Base-by-base conservation (phyloP, 169 alveolate species). In the Eimeria sp. region DNA sequence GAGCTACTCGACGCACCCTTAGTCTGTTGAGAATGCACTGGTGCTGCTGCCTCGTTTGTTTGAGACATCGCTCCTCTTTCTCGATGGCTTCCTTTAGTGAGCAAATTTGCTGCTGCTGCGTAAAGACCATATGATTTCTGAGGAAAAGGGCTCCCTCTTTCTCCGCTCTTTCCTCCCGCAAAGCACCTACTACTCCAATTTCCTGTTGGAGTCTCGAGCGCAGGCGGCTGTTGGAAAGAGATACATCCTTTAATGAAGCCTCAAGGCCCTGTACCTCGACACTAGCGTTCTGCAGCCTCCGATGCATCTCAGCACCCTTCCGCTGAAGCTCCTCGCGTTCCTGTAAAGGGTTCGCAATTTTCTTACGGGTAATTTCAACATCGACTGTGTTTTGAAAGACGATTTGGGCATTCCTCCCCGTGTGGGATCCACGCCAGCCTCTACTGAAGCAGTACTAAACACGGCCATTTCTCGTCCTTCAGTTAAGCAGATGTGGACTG, bases 261-360 rank as follows among this genome's bases (percentile, higher is more conserved):
- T 90, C 82, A 56, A 90, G 95, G 64, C 89, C 95, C 46, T 76
- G 68, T 27, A 90, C 77, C 62, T 90, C 95, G 16, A 52, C 68
- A 23, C 54, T 43, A 37, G 88, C 78, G 76, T 52, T 71, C 95
- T 76, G 95, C 60, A 90, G 66, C 88, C 77, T 30, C 37, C 89
- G 89, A 33, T 90, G 89, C 77, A 90, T 30, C 49, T 72, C 95
- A 16, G 85, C 88, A 11, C 88, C 89, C 77, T 56, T 78, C 82
- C 95, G 88, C 78, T 90, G 95, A 9, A 90, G 89, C 78, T 90
- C 95, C 89, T 90, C 95, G 64, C 85, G 95, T 14, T 71, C 95
- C 95, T 90, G 89, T 18, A 37, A 4, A 52, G 46, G 18, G 49
- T 40, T 37, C 80, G 72, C 66, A 85, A 30, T 52, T 8, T 60